Evolutionary conservation across 768 basidiomycete species (phyloP).

Genomic region (Russula emetica): DNA sequence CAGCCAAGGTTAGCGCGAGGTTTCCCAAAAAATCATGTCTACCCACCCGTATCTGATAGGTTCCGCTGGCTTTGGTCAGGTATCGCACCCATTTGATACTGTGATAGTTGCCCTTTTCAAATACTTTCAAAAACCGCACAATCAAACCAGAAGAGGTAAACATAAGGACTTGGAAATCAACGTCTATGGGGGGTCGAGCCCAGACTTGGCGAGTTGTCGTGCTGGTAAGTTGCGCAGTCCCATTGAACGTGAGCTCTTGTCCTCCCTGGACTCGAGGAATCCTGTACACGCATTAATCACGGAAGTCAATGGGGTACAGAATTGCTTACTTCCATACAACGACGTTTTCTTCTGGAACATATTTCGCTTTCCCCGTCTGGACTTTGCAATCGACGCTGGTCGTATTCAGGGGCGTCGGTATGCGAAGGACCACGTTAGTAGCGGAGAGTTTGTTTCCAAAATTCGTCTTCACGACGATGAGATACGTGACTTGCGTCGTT

Average conservation of each 20-base stretch:
- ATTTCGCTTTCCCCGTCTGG: conserved; percentile 92
- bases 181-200: conserved; percentile 96
- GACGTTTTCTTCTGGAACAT: conserved; percentile 91
- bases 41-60: conserved; percentile 91
- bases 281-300: conserved; percentile 42
- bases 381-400: conserved; percentile 91
- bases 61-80: conserved; percentile 87
- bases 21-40: neutral
- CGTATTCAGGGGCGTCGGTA: conserved; percentile 95
- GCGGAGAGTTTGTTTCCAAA: conserved; percentile 92
- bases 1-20: neutral
- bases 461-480: conserved; percentile 79
- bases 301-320: neutral
- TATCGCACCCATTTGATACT: conserved; percentile 97
- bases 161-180: conserved; percentile 99
- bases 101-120: conserved; percentile 92
- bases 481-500: conserved; percentile 87
- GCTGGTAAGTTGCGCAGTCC: conserved; percentile 74
- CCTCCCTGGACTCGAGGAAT: conserved; percentile 90
- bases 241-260: conserved; percentile 82
- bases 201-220: conserved; percentile 94
- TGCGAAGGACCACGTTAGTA: conserved; percentile 85
- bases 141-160: conserved; percentile 95
- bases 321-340: conserved; percentile 92
- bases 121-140: conserved; percentile 96